Evolutionary conservation across 129 eudicot species (phyloP).

Genomic region (Smallanthus sonchifolius): DNA sequence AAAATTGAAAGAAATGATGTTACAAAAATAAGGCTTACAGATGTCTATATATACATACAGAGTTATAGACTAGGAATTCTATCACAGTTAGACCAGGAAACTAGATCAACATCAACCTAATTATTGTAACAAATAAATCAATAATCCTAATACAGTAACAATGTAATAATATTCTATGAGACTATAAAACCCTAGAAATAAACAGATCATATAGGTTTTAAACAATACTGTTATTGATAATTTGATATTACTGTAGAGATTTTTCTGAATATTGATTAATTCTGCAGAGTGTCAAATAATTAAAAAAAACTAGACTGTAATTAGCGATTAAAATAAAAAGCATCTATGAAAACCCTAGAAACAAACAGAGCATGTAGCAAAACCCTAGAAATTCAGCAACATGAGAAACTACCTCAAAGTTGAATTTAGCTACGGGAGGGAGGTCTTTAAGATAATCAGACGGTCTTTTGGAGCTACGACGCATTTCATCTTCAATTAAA

Average conservation of each 20-base stretch:
- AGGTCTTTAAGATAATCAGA: constrained; percentile 84
- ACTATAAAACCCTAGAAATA: background rate
- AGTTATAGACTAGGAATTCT: background rate
- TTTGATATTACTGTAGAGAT: background rate
- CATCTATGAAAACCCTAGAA: constrained; percentile 6
- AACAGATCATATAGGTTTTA: background rate
- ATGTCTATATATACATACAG: background rate
- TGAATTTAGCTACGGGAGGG: constrained; percentile 58
- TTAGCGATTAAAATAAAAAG: background rate
- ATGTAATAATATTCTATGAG: background rate
- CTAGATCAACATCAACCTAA: background rate
- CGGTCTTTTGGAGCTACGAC: constrained; percentile 75
- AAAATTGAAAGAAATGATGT: background rate
- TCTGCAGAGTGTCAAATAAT: background rate
- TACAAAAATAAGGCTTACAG: background rate
- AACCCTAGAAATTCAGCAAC: constrained; percentile 32
- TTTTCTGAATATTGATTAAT: background rate
- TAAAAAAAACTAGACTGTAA: background rate
- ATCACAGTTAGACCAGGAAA: background rate
- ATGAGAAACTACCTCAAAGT: constrained; percentile 45
- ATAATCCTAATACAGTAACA: background rate
- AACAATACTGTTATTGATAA: background rate
- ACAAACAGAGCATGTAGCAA: background rate
- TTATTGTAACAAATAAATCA: background rate
- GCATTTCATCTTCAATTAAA: constrained; percentile 85